Evolutionary conservation across 306 rosid genomes (phyloP).

Genomic region (Malus sieversii): DNA sequence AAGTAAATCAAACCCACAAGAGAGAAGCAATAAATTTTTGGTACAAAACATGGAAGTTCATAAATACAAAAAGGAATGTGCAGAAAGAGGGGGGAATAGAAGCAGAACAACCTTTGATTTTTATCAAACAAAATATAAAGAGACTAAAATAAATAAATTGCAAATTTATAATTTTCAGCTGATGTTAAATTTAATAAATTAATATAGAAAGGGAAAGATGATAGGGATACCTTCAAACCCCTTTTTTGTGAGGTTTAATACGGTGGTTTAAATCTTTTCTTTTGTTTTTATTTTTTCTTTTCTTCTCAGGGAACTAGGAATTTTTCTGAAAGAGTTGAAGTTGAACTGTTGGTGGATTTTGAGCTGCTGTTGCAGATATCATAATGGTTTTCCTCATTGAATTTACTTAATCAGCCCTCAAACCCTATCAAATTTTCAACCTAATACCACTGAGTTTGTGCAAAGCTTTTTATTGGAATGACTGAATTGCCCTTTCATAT

Average conservation of each 20-base stretch:
- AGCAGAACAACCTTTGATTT: constrained; percentile 27
- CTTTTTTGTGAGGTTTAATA: constrained; percentile 3
- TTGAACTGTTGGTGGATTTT: constrained; percentile 20
- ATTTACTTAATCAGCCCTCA: constrained; percentile 30
- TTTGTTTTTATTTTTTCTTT: not conserved
- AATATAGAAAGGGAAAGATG: constrained; percentile 24
- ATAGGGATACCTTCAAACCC: constrained; percentile 29
- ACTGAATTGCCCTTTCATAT: not conserved
- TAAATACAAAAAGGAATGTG: constrained; percentile 15
- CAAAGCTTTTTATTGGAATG: not conserved
- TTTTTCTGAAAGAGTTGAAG: constrained; percentile 13
- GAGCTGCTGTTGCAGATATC: constrained; percentile 39
- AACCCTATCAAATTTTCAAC: constrained; percentile 20
- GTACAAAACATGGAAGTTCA: constrained; percentile 13
- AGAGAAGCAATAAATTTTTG: constrained; percentile 25
- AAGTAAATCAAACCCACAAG: constrained; percentile 28
- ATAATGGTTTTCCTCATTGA: constrained; percentile 1
- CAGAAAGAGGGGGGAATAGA: constrained; percentile 26
- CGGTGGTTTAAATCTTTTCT: not conserved
- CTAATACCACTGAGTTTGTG: not conserved
- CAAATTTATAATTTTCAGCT: constrained; percentile 2
- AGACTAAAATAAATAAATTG: not conserved
- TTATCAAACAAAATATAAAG: constrained; percentile 16
- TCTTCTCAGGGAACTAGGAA: not conserved
- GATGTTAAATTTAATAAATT: constrained; percentile 17